Conservation (phyloP, 768 basidiomycete genomes). For the Cubamyces sp. region DNA sequence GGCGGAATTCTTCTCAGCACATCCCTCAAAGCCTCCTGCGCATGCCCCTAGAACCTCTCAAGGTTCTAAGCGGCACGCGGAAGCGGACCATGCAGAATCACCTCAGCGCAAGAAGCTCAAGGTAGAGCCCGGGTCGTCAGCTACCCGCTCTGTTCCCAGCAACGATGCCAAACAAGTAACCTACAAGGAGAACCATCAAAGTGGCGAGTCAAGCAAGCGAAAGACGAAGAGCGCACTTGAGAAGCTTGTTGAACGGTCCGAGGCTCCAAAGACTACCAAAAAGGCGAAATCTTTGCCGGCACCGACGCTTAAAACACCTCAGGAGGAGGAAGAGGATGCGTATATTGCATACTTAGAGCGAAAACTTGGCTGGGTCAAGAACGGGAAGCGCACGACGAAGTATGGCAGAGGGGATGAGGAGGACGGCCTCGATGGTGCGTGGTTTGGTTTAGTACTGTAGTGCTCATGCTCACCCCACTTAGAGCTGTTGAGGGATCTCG, state of each 20-base stretch:
- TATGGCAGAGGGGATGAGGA: slow-evolving; percentile 51
- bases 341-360: slow-evolving; percentile 86
- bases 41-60: slow-evolving; percentile 6
- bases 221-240: slow-evolving; percentile 38
- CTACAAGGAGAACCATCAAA: neutral
- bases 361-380: slow-evolving; percentile 63
- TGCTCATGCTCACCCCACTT: neutral
- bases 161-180: neutral
- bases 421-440: slow-evolving; percentile 85
- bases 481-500: slow-evolving; percentile 36
- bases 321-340: slow-evolving; percentile 74
- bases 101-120: slow-evolving; percentile 56
- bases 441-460: neutral
- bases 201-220: neutral
- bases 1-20: slow-evolving; percentile 56
- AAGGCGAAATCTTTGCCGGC: neutral
- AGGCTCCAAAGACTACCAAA: neutral
- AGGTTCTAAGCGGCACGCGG: slow-evolving; percentile 44
- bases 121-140: slow-evolving; percentile 25
- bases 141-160: neutral
- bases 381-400: slow-evolving; percentile 43
- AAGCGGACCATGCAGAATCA: slow-evolving; percentile 48
- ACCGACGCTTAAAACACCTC: slow-evolving; percentile 37
- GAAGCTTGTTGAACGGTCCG: slow-evolving; percentile 35
- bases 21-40: slow-evolving; percentile 4